Base-by-base conservation (phyloP, 1,284 basidiomycete species). In the Somion occarium region DNA sequence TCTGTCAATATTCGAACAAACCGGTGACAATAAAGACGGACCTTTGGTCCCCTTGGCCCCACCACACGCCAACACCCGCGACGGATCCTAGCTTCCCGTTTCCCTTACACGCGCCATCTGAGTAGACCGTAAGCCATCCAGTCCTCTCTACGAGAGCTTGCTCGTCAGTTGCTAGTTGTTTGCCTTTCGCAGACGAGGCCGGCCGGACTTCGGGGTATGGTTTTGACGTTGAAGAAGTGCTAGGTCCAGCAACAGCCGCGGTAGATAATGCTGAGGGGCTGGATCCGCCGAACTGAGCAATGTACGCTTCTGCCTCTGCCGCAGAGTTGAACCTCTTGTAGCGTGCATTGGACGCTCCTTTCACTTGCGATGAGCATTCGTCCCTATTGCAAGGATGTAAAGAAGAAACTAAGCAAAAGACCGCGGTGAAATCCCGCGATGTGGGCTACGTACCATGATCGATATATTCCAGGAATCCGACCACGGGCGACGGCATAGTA, bases 61-160 rank as follows among this genome's bases (percentile, higher is more conserved):
- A 92, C 80, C 85, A 92, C 0, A 91, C 85, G 1, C 88, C 89
- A 38, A 91, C 66, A 2, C 89, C 88, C 1, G 87, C 89, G 15
- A 78, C 51, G 0, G 83, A 74, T 3, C 73, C 76, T 3, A 24
- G 24, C 60, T 78, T 67, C 0, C 91, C 92, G 60, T 94, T 94
- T 3, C 81, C 78, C 57, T 77, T 80, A 50, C 89, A 91, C 1
- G 91, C 85, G 7, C 92, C 91, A 64, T 94, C 91, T 18, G 76
- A 83, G 61, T 88, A 93, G 2, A 92, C 88, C 12, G 83, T 68
- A 15, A 38, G n/a, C 43, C 46, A 44, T 39, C 39, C 27, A n/a
- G 15, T 13, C 38, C 44, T 34, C 7, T 34, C 30, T 7, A 34
- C 15, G 30, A 15, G 15, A 7, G 15, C n/a, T n/a, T n/a, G 30